Evolutionary conservation across 257 asterid species (phyloP), one percentile per base, ranked within the genome.

Genomic region (Leptodermis oblonga): DNA sequence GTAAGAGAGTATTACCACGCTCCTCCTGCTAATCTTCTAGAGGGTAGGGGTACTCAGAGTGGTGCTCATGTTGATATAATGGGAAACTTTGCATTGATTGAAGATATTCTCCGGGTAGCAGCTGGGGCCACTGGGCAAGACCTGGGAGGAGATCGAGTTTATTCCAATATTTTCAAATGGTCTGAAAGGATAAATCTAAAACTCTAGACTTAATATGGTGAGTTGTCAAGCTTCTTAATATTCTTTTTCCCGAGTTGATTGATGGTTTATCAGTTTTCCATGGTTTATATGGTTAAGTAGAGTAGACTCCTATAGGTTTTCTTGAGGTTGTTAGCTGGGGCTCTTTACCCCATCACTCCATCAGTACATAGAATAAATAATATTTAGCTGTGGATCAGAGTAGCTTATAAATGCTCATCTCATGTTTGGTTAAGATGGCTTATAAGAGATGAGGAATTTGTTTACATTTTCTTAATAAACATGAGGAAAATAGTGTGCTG

Each of bases 61-160:
- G 97, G 95, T 51, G 93, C 95, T 41, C 97, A 90, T 71, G 97
- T 90, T 56, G 92, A 90, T 72, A 90, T 90, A 67, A 73, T 90
- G 95, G 97, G 97, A 56, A 90, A 88, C 70, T 86, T 85, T 76
- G 95, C 89, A 4, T 73, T 90, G 8, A 90, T 90, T 39, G 95
- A 90, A 76, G 97, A 90, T 76, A 46, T 90, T 55, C 76, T 88
- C n/a, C 81, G 90, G 73, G 87, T 90, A 37, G 95, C 97, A 56
- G 95, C 91, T 26, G 97, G 97, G 39, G 95, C 91, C 45, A 78
- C 83, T 0, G 97, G 95, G 69, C 83, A 85, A 52, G 95, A 90
- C 31, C 67, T 90, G 56, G 95, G 95, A 14, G 93, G 93, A 67
- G 93, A 90, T 70, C 86, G 55, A 82, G 92, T 86, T 34, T 72